A percentile compares a stretch with the other conserved stretches of the same genome.
Conservation (phyloP, 2,329 filamentous ascomycete species). For the Kalmusia sp. region DNA sequence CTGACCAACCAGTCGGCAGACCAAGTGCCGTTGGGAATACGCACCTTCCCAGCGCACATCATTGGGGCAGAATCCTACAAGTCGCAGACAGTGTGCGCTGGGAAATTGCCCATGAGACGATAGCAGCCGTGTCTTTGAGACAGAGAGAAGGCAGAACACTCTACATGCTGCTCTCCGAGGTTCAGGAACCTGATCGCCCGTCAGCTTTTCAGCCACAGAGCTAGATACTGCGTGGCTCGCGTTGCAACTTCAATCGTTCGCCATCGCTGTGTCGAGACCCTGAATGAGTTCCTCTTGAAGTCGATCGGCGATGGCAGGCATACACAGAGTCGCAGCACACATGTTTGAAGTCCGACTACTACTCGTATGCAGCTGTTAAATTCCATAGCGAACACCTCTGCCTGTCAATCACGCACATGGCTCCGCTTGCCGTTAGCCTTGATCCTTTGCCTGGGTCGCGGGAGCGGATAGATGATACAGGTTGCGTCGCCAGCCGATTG, state of each 20-base stretch:
- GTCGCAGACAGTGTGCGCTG: not conserved
- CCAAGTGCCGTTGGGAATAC: not conserved
- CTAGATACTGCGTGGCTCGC: not conserved
- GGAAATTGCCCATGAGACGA: not conserved
- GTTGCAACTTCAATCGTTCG: not conserved
- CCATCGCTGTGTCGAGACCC: not conserved
- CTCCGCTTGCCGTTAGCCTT: slow-evolving; percentile 2
- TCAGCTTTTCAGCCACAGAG: not conserved
- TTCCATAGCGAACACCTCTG: not conserved
- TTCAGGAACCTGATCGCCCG: not conserved
- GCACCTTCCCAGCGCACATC: not conserved
- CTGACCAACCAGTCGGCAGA: not conserved
- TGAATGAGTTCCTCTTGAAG: slow-evolving; percentile 1
- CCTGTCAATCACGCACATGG: slow-evolving; percentile 1
- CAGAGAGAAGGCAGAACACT: not conserved
- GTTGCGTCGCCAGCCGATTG: slow-evolving; percentile 9
- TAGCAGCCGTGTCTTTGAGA: not conserved
- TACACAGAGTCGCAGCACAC: not conserved
- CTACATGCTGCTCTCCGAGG: not conserved
- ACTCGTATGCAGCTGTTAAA: not conserved
- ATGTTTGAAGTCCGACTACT: not conserved
- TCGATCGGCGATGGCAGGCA: slow-evolving; percentile 1
- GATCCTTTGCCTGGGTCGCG: not conserved
- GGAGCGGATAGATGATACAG: slow-evolving; percentile 18
- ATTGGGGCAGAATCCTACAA: not conserved